phyloP scores from a whole-genome alignment of 169 alveolate species.

The Eimeria acervulina region DNA sequence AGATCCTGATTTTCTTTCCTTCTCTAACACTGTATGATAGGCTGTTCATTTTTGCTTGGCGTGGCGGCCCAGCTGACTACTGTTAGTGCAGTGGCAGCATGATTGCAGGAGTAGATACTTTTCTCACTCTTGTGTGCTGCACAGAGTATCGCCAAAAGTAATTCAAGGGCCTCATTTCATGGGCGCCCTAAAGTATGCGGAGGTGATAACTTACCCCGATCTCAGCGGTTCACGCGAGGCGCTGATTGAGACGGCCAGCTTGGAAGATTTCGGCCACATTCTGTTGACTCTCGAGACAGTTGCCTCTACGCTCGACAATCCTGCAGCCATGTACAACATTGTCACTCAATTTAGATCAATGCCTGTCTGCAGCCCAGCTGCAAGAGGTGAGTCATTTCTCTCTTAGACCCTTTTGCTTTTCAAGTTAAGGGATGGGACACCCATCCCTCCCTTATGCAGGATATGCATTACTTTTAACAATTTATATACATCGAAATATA shows the following conservation, averaged over 20 bases:
- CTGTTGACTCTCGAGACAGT: slow-evolving; percentile 50
- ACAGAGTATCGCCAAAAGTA: slow-evolving; percentile 46
- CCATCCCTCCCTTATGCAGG: too few relatives aligned
- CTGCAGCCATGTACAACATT: slow-evolving; percentile 59
- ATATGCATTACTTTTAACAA: too few relatives aligned
- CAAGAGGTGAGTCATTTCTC: slow-evolving; percentile 53
- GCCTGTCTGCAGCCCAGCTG: slow-evolving; percentile 34
- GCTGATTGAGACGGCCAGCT: slow-evolving; percentile 36
- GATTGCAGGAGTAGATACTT: too few relatives aligned
- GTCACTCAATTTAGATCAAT: slow-evolving; percentile 59
- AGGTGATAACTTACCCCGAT: slow-evolving; percentile 64
- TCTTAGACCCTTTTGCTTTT: background rate
- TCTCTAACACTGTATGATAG: background rate
- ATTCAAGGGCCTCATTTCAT: slow-evolving; percentile 73
- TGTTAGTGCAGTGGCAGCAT: too few relatives aligned
- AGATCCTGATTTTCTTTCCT: background rate
- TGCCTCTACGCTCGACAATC: slow-evolving; percentile 22
- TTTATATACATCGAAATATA: too few relatives aligned
- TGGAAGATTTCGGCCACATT: slow-evolving; percentile 45
- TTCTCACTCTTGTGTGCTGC: background rate
- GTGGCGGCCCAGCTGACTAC: background rate
- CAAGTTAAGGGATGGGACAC: too few relatives aligned
- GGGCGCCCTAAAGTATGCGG: slow-evolving; percentile 73
- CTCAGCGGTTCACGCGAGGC: slow-evolving; percentile 1
- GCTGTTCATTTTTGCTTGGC: background rate